These are phyloP conservation scores for Metschnikowia proteae DNA, from an alignment of 805 yeast species.

Conservation along the genomic window DNA sequence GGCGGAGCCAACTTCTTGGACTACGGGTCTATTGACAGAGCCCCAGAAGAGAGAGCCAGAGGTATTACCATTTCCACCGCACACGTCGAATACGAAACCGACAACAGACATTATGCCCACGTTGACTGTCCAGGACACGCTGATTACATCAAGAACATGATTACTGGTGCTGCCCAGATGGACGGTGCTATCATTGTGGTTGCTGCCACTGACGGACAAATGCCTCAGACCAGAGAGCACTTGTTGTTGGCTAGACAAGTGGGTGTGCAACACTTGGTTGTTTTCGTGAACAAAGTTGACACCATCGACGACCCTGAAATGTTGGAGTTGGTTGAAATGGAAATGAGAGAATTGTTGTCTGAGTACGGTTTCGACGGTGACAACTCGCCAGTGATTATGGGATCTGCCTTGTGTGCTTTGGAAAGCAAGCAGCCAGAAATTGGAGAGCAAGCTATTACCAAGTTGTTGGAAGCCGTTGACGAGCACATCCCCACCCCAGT, in stretches of 20 bases:
- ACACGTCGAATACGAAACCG: slow-evolving; percentile 96
- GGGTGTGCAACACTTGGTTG: slow-evolving; percentile 97
- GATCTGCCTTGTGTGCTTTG: slow-evolving; percentile 95
- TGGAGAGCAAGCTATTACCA: slow-evolving; percentile 79
- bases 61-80: slow-evolving; percentile 98
- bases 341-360: slow-evolving; percentile 93
- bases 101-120: slow-evolving; percentile 92
- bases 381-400: slow-evolving; percentile 96
- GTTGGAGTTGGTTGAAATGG: slow-evolving; percentile 99
- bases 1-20: slow-evolving; percentile 96
- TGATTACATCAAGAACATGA: slow-evolving; percentile 98
- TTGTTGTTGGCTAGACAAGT: slow-evolving; percentile 97
- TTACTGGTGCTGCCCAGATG: slow-evolving; percentile 99
- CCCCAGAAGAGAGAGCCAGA: slow-evolving; percentile 99
- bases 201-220: slow-evolving; percentile 98
- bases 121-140: slow-evolving; percentile 99
- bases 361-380: slow-evolving; percentile 98
- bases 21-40: slow-evolving; percentile 90
- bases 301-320: slow-evolving; percentile 97
- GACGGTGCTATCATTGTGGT: slow-evolving; percentile 99
- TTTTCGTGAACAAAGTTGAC: slow-evolving; percentile 96
- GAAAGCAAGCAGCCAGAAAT: slow-evolving; percentile 87
- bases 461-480: slow-evolving; percentile 88
- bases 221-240: slow-evolving; percentile 99
- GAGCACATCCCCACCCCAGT: slow-evolving; percentile 92